Conservation (phyloP, 2,329 filamentous ascomycete species). For the Lasiodiplodia sp. region DNA sequence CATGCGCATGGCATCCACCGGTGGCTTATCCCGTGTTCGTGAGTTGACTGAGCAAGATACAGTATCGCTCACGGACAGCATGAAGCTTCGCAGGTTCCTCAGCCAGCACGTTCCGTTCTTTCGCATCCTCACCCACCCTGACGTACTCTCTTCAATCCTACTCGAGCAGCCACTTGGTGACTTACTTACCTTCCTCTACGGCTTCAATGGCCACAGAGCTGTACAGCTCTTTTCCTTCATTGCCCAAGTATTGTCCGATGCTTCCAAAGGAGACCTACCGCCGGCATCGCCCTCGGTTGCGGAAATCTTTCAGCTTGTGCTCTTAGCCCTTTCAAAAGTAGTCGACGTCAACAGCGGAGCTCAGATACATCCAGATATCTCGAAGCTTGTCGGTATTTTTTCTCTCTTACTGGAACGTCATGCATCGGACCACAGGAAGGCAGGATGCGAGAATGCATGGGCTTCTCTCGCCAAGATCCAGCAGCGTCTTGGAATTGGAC, state of each 20-base stretch:
- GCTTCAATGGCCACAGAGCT: constrained; percentile 41
- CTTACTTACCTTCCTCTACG: constrained; percentile 47
- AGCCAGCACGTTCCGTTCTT: constrained; percentile 35
- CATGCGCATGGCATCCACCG: constrained; percentile 34
- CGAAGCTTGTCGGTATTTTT: constrained; percentile 24
- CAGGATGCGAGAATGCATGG: neutral
- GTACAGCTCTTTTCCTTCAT: constrained; percentile 43
- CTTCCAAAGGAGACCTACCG: neutral
- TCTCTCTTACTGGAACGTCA: constrained; percentile 1
- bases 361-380: constrained; percentile 36
- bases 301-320: constrained; percentile 32
- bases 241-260: constrained; percentile 32
- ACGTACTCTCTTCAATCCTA: constrained; percentile 45
- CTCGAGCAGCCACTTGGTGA: constrained; percentile 45
- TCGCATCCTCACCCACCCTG: constrained; percentile 43
- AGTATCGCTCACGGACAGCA: neutral
- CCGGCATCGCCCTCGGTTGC: neutral
- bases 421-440: neutral
- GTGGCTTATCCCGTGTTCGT: constrained; percentile 33
- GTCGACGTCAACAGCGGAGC: constrained; percentile 36
- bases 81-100: constrained; percentile 8
- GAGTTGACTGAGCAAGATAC: constrained; percentile 32
- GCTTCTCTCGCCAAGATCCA: constrained; percentile 11
- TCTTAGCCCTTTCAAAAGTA: constrained; percentile 35
- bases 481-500: constrained; percentile 28